Evolutionary conservation across 805 yeast genomes (phyloP).

Genomic region (Candida boleticola): DNA sequence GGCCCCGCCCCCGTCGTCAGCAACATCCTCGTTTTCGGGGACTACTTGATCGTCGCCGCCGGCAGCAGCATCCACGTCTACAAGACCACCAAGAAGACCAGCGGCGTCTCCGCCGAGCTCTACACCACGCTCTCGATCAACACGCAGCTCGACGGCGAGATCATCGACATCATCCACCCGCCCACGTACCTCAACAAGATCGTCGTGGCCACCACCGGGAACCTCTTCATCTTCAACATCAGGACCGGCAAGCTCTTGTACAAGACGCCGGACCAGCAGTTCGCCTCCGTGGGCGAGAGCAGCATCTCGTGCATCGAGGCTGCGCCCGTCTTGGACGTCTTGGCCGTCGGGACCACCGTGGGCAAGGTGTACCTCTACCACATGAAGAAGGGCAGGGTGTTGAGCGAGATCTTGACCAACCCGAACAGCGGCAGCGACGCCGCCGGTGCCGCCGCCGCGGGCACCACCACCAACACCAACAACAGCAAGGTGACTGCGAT

Average conservation of each 20-base stretch:
- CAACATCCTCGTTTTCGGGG: slow-evolving; percentile 70
- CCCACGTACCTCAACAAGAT: slow-evolving; percentile 92
- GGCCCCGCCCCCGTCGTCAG: slow-evolving; percentile 38
- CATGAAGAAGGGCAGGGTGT: slow-evolving; percentile 57
- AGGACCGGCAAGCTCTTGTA: slow-evolving; percentile 72
- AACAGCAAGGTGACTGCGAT: slow-evolving; percentile 47
- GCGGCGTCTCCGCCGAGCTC: slow-evolving; percentile 53
- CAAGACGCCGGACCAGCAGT: slow-evolving; percentile 47
- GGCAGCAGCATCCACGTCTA: slow-evolving; percentile 47
- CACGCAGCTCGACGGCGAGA: slow-evolving; percentile 64
- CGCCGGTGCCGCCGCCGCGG: background rate
- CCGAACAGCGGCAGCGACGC: slow-evolving; percentile 48
- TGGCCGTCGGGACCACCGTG: slow-evolving; percentile 71
- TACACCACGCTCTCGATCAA: slow-evolving; percentile 60
- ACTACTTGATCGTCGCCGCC: slow-evolving; percentile 59
- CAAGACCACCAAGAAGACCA: slow-evolving; percentile 39
- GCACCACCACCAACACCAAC: slow-evolving; percentile 28
- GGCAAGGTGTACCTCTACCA: slow-evolving; percentile 71
- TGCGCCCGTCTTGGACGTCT: slow-evolving; percentile 83
- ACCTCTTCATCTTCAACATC: slow-evolving; percentile 65
- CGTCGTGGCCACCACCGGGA: slow-evolving; percentile 71
- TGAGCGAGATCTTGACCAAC: slow-evolving; percentile 24
- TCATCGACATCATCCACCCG: slow-evolving; percentile 72
- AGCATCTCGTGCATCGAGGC: slow-evolving; percentile 64
- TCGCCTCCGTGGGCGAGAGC: slow-evolving; percentile 37